A percentile compares a stretch with the other conserved stretches of the same genome.
These are phyloP conservation scores for Rubia tinctorum DNA, from an alignment of 305 asterid genomes.

Conservation along the genomic window DNA sequence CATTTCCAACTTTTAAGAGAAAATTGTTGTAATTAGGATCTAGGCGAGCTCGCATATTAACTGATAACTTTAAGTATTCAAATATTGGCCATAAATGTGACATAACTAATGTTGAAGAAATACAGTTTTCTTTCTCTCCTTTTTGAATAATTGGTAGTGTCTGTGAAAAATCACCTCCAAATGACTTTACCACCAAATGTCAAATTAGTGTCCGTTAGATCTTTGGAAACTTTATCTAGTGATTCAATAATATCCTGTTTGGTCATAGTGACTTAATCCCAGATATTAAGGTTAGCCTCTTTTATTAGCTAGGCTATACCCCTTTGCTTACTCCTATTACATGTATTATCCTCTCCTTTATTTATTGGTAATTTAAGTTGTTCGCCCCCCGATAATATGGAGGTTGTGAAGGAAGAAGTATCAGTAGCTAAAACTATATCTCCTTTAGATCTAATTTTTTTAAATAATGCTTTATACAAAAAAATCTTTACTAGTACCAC, in stretches of 20 bases:
- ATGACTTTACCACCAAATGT: background rate
- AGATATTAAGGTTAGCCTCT: background rate
- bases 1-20: background rate
- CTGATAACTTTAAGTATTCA: background rate
- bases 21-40: background rate
- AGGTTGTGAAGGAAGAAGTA: background rate
- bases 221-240: background rate
- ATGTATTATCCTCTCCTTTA: background rate
- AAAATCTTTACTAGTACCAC: background rate
- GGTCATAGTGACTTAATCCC: background rate
- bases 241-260: background rate
- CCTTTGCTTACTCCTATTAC: background rate
- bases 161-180: background rate
- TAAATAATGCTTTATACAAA: background rate
- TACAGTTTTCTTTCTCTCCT: accelerated
- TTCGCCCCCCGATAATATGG: background rate
- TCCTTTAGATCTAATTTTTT: background rate
- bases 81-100: background rate
- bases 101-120: background rate
- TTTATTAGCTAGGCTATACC: background rate
- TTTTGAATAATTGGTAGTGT: background rate
- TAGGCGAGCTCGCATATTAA: background rate
- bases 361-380: background rate
- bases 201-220: background rate
- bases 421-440: background rate